Base-by-base conservation (phyloP, 2,329 filamentous ascomycete species). In the Cladophialophora yegresii region DNA sequence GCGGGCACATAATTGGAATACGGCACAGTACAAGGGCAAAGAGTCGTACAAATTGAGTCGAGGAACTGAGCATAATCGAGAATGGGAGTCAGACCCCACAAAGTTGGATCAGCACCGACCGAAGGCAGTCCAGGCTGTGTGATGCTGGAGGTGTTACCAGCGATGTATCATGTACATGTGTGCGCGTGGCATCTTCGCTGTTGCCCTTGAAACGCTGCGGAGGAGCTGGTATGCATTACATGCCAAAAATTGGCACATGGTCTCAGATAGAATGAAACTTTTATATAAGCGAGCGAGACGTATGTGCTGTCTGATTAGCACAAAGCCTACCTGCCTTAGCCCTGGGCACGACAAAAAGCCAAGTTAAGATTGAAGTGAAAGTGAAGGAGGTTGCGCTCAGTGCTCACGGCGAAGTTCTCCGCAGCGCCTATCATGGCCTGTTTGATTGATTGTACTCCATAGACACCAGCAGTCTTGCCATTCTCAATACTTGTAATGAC, bases 1-100 rank as follows among this genome's bases (percentile, higher is more conserved):
- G 36, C 55, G 62, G 3, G 62, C 62, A n/a, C 49, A 64, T 49
- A 64, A 58, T 16, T 64, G 62, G 62, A 64, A 64, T 40, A 64
- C 55, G 2, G 62, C 62, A 4, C 55, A 64, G 55, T 64, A 59
- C 50, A 64, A 60, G 50, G 62, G 51, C 23, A 64, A 56, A 45
- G 56, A 64, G 49, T 59, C 55, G 30, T 64, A 64, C 32, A 64
- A 59, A 12, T 20, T 58, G 56, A 64, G 62, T 60, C 55, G 62
- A 30, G 62, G 62, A 1, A 64, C 62, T 2, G 62, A 64, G 4
- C 55, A 64, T 47, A 64, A 64, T 51, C 50, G 55, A 28, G 62
- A 54, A 12, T 55, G 55, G 55, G 55, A 58, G 6, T 30, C 55
- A 26, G 54, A 45, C 10, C 36, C 36, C 9, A 36, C 7, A 7